Base-by-base conservation (phyloP, 257 asterid genomes). In the Haberlea rhodopensis region DNA sequence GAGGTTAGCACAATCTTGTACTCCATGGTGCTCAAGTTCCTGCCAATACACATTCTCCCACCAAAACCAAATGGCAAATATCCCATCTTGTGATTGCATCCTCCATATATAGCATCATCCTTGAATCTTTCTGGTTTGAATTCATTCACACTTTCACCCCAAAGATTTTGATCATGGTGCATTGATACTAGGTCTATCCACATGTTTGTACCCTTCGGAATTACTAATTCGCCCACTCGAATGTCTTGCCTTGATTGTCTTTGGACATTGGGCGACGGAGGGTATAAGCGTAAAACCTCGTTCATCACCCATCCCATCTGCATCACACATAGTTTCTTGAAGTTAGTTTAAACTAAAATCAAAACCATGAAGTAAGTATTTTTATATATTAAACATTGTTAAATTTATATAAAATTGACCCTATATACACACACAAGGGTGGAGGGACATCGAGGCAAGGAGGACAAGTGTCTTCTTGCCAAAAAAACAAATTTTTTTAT, bases 291-390 rank as follows among this genome's bases (percentile, higher is more conserved):
- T 56, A 87, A 23, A 0, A 80, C 94, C 29, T 92, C 96, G 49
- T 83, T 84, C 96, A 89, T 84, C 48, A 89, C 96, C 97, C 95
- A 92, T 40, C 88, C 91, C 96, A 92, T 92, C 97, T 89, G 89
- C 78, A 67, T 28, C 34, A 25, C 10, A 25, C n/a, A 11, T n/a
- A 7, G 43, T 46, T 5, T 26, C 28, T 6, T 58, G 2, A 8
- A 29, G n/a, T 51, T 51, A 18, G 2, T 51, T 7, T 10, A 19
- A 18, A 16, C 6, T 18, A 51, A 51, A 51, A 18, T 51, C 13
- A 18, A 19, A 51, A 49, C 2, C 55, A 48, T 15, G 19, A 48
- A 48, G 22, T n/a, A n/a, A n/a, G n/a, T n/a, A n/a, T n/a, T n/a
- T n/a, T n/a, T n/a, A n/a, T n/a, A n/a, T n/a, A n/a, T n/a, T n/a